A percentile compares a stretch with the other conserved stretches of the same genome.
Conservation (phyloP, 2,329 filamentous ascomycete genomes). For the Phoma sp. region DNA sequence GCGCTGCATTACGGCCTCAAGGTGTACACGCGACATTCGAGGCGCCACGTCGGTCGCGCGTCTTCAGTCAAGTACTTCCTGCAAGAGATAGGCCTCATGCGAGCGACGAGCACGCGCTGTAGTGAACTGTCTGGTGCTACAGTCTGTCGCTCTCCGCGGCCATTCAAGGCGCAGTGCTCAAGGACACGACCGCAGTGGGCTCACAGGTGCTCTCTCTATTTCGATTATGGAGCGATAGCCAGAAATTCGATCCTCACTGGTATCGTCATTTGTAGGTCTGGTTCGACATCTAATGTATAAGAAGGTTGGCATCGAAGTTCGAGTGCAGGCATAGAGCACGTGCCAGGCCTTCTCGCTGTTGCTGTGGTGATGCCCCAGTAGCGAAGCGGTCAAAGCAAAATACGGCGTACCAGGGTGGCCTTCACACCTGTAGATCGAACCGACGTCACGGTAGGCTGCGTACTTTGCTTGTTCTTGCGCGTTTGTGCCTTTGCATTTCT, state of each 20-base stretch:
- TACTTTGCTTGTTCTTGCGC: slow-evolving; percentile 42
- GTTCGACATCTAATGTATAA: background rate
- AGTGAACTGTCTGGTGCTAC: no score
- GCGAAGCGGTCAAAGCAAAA: slow-evolving; percentile 18
- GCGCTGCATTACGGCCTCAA: background rate
- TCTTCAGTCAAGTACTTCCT: background rate
- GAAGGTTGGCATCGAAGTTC: background rate
- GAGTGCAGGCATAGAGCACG: slow-evolving; percentile 17
- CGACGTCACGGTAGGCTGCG: slow-evolving; percentile 38
- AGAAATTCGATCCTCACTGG: no score
- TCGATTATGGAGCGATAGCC: no score
- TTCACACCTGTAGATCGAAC: slow-evolving; percentile 22
- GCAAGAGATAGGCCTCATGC: background rate
- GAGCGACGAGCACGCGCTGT: background rate
- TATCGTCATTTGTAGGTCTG: background rate
- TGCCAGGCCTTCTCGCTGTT: slow-evolving; percentile 10
- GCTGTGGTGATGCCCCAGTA: slow-evolving; percentile 2
- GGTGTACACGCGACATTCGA: background rate
- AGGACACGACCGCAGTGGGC: no score
- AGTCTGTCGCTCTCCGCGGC: no score
- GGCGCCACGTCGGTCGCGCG: background rate
- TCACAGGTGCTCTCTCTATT: no score
- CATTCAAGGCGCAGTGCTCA: no score
- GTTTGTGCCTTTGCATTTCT: slow-evolving; percentile 29
- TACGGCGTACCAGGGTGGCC: slow-evolving; percentile 18